These are phyloP conservation scores for Trametes pubescens DNA, from an alignment of 1,284 basidiomycete genomes.

Conservation along the genomic window DNA sequence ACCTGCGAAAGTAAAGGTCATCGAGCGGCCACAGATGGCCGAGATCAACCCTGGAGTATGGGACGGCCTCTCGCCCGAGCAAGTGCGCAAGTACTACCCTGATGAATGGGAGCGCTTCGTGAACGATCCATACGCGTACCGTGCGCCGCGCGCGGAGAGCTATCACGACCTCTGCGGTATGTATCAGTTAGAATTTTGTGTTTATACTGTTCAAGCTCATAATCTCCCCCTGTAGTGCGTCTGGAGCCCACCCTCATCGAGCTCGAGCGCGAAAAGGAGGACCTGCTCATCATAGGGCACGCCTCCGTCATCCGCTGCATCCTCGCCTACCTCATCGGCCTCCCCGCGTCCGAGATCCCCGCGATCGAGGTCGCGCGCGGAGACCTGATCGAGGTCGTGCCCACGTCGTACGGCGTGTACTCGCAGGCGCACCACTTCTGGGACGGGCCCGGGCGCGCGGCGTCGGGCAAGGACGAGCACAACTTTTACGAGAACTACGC, in stretches of 20 bases:
- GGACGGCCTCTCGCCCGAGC: constrained; percentile 93
- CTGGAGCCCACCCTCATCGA: constrained; percentile 88
- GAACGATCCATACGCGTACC: constrained; percentile 93
- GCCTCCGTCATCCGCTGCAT: constrained; percentile 98
- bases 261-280: constrained; percentile 82
- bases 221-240: constrained; percentile 64
- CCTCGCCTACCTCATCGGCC: constrained; percentile 89
- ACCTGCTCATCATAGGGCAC: constrained; percentile 83
- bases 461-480: constrained; percentile 61
- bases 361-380: constrained; percentile 95
- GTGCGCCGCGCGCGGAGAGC: constrained; percentile 92
- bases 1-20: constrained; percentile 75
- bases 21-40: constrained; percentile 95
- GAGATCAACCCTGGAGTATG: constrained; percentile 98
- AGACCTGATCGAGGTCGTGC: constrained; percentile 89
- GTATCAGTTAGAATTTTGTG: too few species aligned
- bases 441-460: constrained; percentile 78
- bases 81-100: constrained; percentile 90
- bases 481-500: constrained; percentile 90
- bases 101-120: constrained; percentile 95
- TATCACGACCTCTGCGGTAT: constrained; percentile 88
- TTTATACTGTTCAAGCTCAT: too few species aligned
- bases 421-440: constrained; percentile 93
- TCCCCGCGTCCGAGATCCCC: constrained; percentile 96
- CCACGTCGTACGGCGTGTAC: constrained; percentile 90